Conservation (phyloP, 352 stramenopile genomes). For the Pythium angustatum region DNA sequence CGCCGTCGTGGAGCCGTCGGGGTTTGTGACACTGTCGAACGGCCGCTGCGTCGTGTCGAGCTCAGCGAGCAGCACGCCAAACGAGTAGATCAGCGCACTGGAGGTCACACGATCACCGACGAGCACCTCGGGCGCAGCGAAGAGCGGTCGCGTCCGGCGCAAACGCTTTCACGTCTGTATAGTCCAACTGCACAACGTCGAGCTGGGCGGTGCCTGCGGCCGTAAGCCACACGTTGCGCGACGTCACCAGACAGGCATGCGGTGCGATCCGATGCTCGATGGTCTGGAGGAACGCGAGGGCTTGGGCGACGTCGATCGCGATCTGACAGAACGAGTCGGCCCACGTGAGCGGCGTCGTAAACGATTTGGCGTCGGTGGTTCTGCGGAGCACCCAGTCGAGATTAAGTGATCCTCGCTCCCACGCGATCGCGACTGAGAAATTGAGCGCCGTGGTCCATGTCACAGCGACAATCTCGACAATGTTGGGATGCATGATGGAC, state of each 20-base stretch:
- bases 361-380: too few species aligned
- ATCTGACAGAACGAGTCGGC: constrained; percentile 25
- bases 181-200: background rate
- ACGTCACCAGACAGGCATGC: background rate
- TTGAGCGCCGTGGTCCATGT: constrained; percentile 21
- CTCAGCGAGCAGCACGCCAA: constrained; percentile 2
- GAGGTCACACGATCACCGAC: background rate
- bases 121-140: background rate
- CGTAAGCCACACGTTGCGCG: background rate
- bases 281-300: constrained; percentile 30
- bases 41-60: background rate
- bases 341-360: constrained; percentile 18
- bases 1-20: background rate
- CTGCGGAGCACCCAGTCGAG: too few species aligned
- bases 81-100: background rate
- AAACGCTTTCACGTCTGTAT: too few species aligned
- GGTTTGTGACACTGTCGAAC: background rate
- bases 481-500: constrained; percentile 15
- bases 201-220: background rate
- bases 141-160: too few species aligned
- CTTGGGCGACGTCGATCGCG: constrained; percentile 31
- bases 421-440: constrained; percentile 21
- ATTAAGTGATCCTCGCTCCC: too few species aligned
- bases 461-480: constrained; percentile 28
- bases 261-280: background rate